These are phyloP conservation scores for Lachnellula cervina DNA, from an alignment of 2,329 filamentous ascomycete species.

Conservation along the genomic window DNA sequence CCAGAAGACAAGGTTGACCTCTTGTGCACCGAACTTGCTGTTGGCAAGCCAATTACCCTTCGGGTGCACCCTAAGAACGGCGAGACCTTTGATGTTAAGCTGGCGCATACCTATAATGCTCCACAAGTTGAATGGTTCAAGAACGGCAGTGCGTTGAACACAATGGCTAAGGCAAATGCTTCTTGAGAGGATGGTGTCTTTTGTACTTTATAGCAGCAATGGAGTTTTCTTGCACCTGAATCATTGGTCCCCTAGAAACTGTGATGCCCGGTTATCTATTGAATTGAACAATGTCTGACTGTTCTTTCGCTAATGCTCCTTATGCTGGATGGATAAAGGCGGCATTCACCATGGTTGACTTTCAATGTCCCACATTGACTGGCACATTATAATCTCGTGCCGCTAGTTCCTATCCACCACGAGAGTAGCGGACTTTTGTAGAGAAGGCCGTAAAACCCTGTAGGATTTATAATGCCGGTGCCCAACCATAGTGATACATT, in stretches of 20 bases:
- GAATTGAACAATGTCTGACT: too few relatives aligned
- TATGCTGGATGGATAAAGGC: too few relatives aligned
- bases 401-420: too few relatives aligned
- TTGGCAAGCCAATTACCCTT: slow-evolving; percentile 90
- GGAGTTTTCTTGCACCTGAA: slow-evolving; percentile 1
- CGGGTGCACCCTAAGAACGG: slow-evolving; percentile 88
- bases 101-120: slow-evolving; percentile 97
- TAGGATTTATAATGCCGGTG: too few relatives aligned
- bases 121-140: slow-evolving; percentile 99
- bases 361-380: too few relatives aligned
- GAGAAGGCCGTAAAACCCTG: background rate
- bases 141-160: slow-evolving; percentile 96
- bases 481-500: too few relatives aligned
- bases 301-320: too few relatives aligned
- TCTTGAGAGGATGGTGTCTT: slow-evolving; percentile 12
- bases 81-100: slow-evolving; percentile 71
- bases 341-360: too few relatives aligned
- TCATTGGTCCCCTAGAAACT: background rate
- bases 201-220: slow-evolving; percentile 13
- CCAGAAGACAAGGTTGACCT: slow-evolving; percentile 89
- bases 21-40: slow-evolving; percentile 79
- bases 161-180: slow-evolving; percentile 73
- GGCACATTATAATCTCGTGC: too few relatives aligned
- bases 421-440: too few relatives aligned
- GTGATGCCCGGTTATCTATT: background rate